Evolutionary conservation across 139 green algal species (phyloP).

Genomic region (Microglena sp.): DNA sequence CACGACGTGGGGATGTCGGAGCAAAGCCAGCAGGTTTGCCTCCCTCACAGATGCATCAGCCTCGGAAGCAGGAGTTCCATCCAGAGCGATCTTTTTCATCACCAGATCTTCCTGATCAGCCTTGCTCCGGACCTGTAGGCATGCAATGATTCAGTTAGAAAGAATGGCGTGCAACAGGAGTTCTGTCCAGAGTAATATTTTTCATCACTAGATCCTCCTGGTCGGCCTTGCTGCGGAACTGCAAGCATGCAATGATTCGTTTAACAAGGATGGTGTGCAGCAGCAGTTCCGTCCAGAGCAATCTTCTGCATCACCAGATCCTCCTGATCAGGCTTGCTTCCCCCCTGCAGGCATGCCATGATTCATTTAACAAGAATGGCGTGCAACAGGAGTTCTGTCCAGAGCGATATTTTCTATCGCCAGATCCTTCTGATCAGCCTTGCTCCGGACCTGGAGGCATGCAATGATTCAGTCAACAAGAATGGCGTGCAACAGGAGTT

Average conservation of each 20-base stretch:
- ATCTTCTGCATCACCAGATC: slow-evolving; percentile 24
- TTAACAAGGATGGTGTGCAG: too few species aligned
- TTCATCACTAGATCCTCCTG: slow-evolving; percentile 15
- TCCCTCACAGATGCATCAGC: slow-evolving; percentile 22
- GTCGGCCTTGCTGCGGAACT: slow-evolving; percentile 7
- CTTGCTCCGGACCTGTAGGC: slow-evolving; percentile 5
- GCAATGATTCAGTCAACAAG: too few species aligned
- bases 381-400: slow-evolving; percentile 8
- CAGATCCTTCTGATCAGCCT: slow-evolving; percentile 4
- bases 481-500: too few species aligned
- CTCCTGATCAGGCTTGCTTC: slow-evolving; percentile 2
- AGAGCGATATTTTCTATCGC: slow-evolving; percentile 25
- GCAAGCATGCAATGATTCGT: too few species aligned
- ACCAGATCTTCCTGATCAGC: slow-evolving; percentile 12
- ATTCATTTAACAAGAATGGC: too few species aligned
- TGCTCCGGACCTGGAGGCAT: slow-evolving; percentile 7
- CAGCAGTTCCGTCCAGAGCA: slow-evolving; percentile 13
- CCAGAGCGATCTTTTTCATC: slow-evolving; percentile 24
- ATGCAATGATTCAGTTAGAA: too few species aligned
- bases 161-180: not conserved
- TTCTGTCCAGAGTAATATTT: slow-evolving; percentile 22
- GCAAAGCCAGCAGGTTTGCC: slow-evolving; percentile 15
- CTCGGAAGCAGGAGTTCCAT: slow-evolving; percentile 12
- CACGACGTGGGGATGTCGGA: slow-evolving; percentile 29
- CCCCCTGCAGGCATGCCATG: too few species aligned